Evolutionary conservation across 1,284 basidiomycete genomes (phyloP), one percentile per base, ranked within the genome.

Genomic region (Malassezia caprae): DNA sequence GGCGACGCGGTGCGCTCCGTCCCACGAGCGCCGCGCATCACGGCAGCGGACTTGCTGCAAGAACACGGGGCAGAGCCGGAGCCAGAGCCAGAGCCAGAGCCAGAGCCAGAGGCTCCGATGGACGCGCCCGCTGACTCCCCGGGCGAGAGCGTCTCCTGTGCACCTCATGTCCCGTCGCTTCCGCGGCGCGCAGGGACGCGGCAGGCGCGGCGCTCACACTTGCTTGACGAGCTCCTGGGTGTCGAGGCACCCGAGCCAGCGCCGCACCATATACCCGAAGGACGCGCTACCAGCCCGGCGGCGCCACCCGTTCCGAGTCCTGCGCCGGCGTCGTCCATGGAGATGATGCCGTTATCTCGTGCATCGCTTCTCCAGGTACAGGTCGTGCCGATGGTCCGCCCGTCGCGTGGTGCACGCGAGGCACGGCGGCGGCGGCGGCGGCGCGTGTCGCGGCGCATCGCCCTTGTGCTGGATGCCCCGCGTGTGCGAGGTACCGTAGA

Each of bases 181-280:
- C 53, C 34, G 28, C 53, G 53, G 5, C 53, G 30, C 8, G 47
- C 53, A n/a, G 43, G 37, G 6, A 44, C 41, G 21, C 50, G 50
- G 24, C 41, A 44, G 15, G 52, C 45, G 19, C 46, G 45, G 26
- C 48, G 34, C 10, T 55, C 53, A n/a, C 12, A 31, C 15, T 21
- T 55, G n/a, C 17, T 55, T 30, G 53, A 55, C 30, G 41, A 49
- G 30, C 17, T 55, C 2, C 30, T 55, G 5, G 53, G 47, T 21
- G 43, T 52, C 7, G 21, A 15, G 11, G 31, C 44, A n/a, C n/a
- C 19, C 5, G 19, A 6, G 26, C 41, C 30, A n/a, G 30, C 45
- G 32, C 31, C 4, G 24, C 45, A 31, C 3, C 19, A 4, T 17
- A 5, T 27, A 8, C 12, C 32, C 1, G 30, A 4, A 8, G 28